Evolutionary conservation across 108 stramenopile genomes (phyloP).

Genomic region (Seminavis robusta): DNA sequence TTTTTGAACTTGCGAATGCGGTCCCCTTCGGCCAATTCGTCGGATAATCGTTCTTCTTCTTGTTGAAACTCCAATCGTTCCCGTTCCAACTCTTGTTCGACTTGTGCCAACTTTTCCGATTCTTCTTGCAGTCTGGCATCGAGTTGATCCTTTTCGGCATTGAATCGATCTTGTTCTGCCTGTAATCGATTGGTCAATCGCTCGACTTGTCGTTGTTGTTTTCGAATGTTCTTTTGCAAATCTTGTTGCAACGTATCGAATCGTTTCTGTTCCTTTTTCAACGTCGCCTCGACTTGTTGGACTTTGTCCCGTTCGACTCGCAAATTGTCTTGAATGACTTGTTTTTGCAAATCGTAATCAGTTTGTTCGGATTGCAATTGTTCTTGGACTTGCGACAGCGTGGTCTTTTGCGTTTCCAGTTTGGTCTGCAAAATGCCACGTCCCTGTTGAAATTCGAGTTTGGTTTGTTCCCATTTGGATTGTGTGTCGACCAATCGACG

Average conservation of each 20-base stretch:
- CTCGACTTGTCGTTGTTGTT: constrained; percentile 6
- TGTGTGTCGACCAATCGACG: background rate
- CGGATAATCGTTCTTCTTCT: constrained; percentile 12
- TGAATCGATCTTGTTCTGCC: constrained; percentile 8
- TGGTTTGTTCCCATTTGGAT: background rate
- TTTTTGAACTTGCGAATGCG: constrained; percentile 30
- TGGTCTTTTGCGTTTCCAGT: background rate
- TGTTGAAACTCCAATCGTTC: constrained; percentile 21
- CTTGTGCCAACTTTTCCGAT: constrained; percentile 6
- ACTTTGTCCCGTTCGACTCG: constrained; percentile 10
- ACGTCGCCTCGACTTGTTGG: constrained; percentile 5
- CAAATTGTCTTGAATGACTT: constrained; percentile 14
- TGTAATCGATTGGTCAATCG: constrained; percentile 6
- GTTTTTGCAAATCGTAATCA: constrained; percentile 8
- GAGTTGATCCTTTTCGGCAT: constrained; percentile 17
- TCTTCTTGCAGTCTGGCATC: constrained; percentile 3
- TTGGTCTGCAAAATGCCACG: background rate
- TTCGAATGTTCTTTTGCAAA: constrained; percentile 4
- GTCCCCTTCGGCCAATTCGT: constrained; percentile 8
- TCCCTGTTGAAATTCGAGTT: constrained; percentile 1
- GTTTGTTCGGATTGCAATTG: constrained; percentile 11
- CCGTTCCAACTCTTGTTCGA: constrained; percentile 3
- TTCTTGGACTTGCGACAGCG: background rate
- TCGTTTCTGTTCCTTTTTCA: constrained; percentile 11
- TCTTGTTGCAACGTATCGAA: constrained; percentile 1